These are phyloP conservation scores for Lasiosphaeria miniovina DNA, from an alignment of 495 filamentous ascomycete species.

Conservation along the genomic window DNA sequence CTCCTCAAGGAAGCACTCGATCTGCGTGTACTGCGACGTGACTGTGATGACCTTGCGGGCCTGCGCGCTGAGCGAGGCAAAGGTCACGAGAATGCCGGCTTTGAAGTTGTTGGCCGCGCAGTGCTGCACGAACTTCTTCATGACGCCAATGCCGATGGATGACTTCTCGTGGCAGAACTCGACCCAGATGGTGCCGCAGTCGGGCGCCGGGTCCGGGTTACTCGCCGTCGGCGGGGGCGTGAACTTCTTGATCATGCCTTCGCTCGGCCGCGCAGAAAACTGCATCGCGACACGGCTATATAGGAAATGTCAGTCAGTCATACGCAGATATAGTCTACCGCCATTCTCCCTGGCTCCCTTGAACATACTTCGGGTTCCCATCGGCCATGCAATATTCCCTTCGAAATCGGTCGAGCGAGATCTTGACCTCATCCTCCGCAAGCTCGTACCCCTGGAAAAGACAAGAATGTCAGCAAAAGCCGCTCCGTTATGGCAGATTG, in stretches of 20 bases:
- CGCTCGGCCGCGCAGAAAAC: slow-evolving; percentile 79
- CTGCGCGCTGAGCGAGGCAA: slow-evolving; percentile 74
- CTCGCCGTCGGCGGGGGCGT: slow-evolving; percentile 59
- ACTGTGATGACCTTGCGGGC: slow-evolving; percentile 79
- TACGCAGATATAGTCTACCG: neutral
- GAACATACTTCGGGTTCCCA: slow-evolving; percentile 67
- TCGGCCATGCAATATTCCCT: slow-evolving; percentile 61
- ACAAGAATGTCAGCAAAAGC: neutral
- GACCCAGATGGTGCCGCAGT: slow-evolving; percentile 87
- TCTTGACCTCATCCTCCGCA: slow-evolving; percentile 79
- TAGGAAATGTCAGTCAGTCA: slow-evolving; percentile 2
- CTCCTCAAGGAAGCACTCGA: slow-evolving; percentile 93
- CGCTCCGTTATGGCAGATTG: neutral
- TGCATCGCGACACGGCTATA: slow-evolving; percentile 75
- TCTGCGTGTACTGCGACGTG: slow-evolving; percentile 64
- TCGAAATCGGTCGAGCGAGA: slow-evolving; percentile 74
- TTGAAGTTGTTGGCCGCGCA: slow-evolving; percentile 73
- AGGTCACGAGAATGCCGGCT: slow-evolving; percentile 84
- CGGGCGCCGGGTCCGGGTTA: slow-evolving; percentile 62
- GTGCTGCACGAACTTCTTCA: slow-evolving; percentile 81
- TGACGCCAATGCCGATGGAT: slow-evolving; percentile 82
- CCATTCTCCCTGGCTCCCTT: neutral
- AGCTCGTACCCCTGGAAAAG: slow-evolving; percentile 79
- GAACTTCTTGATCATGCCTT: slow-evolving; percentile 80
- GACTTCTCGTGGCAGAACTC: slow-evolving; percentile 75